These are phyloP conservation scores for Raphanus raphanistrum DNA, from an alignment of 345 rosid species.

Conservation along the genomic window DNA sequence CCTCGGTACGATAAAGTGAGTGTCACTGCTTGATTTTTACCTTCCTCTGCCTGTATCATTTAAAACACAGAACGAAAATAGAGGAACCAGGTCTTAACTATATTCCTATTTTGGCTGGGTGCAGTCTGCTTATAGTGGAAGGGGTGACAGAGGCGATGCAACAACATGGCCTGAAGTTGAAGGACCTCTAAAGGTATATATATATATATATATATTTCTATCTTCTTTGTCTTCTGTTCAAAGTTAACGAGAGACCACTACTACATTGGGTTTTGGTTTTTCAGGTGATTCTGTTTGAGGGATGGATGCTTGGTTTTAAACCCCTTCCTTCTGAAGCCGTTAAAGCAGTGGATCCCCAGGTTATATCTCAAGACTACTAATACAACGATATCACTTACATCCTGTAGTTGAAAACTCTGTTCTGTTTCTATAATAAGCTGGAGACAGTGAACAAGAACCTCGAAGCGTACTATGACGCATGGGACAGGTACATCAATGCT, in stretches of 20 bases:
- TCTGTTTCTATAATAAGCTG: conserved; percentile 44
- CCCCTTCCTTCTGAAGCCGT: conserved; percentile 64
- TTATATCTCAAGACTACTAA: conserved; percentile 24
- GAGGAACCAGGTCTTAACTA: conserved; percentile 1
- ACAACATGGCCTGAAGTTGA: conserved; percentile 85
- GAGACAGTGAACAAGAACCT: conserved; percentile 82
- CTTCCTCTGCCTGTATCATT: not conserved
- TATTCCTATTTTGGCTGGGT: conserved; percentile 18
- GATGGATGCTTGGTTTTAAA: conserved; percentile 99
- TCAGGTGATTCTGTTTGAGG: conserved; percentile 86
- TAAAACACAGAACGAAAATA: not conserved
- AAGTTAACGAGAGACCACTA: not conserved
- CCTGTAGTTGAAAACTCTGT: not conserved
- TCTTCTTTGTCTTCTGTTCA: not conserved
- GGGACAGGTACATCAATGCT: conserved; percentile 82
- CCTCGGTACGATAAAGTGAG: conserved; percentile 93
- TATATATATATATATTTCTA: not conserved
- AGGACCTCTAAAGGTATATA: conserved; percentile 75
- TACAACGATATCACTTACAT: not conserved
- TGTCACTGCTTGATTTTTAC: not conserved
- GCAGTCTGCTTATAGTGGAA: conserved; percentile 89
- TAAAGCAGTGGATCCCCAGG: conserved; percentile 87
- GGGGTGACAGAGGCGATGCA: conserved; percentile 90
- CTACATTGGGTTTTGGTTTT: not conserved
- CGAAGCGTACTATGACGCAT: conserved; percentile 77